Evolutionary conservation across 2,329 filamentous ascomycete species (phyloP).

Genomic region (Achaetomium macrosporum): DNA sequence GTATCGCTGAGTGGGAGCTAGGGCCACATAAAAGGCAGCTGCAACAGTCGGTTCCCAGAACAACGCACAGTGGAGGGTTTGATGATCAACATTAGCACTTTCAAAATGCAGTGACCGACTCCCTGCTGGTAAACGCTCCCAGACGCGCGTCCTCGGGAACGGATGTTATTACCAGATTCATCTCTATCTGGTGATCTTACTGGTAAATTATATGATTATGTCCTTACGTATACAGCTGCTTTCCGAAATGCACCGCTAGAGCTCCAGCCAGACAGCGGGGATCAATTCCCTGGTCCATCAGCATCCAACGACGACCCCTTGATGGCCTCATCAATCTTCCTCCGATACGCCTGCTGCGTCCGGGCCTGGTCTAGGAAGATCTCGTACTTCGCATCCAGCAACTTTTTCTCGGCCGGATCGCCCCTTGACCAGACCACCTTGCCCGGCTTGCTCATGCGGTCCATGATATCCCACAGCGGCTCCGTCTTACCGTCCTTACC

Average conservation of each 20-base stretch:
- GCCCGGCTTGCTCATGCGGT: slow-evolving; percentile 91
- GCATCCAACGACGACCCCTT: slow-evolving; percentile 26
- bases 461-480: slow-evolving; percentile 94
- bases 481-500: slow-evolving; percentile 73
- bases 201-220: too few species aligned
- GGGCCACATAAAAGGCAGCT: background rate
- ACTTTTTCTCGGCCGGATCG: slow-evolving; percentile 66
- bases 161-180: too few species aligned
- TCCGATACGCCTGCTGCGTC: slow-evolving; percentile 76
- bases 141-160: too few species aligned
- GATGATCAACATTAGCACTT: too few species aligned
- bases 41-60: too few species aligned
- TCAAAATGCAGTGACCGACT: too few species aligned
- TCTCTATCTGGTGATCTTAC: too few species aligned
- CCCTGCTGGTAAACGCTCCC: too few species aligned
- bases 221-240: too few species aligned
- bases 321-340: slow-evolving; percentile 63
- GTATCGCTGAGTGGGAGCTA: background rate
- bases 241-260: too few species aligned
- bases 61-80: too few species aligned
- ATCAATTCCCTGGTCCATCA: background rate
- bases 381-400: slow-evolving; percentile 85
- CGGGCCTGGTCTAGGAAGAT: slow-evolving; percentile 92
- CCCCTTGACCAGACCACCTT: slow-evolving; percentile 71
- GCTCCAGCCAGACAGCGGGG: too few species aligned